phyloP scores from a whole-genome alignment of 495 filamentous ascomycete species.

The Penicillium soppii region DNA sequence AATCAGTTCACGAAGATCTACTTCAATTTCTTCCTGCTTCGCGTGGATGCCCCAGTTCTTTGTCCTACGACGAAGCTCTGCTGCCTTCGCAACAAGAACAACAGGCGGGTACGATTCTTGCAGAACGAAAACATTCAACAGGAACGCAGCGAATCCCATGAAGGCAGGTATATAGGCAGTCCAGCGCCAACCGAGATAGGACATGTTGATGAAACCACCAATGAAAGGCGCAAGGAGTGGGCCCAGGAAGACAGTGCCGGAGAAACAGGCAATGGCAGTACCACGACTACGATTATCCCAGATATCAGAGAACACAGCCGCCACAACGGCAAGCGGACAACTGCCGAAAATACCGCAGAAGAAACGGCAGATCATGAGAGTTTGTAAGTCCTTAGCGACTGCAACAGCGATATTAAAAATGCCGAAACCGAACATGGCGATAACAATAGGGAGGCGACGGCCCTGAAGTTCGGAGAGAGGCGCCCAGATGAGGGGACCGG shows the following conservation, averaged over 20 bases:
- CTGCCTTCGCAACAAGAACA: conserved; percentile 75
- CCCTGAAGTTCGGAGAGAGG: conserved; percentile 65
- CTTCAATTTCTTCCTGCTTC: conserved; percentile 89
- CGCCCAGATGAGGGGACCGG: conserved; percentile 63
- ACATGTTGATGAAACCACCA: conserved; percentile 66
- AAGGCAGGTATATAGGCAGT: conserved; percentile 74
- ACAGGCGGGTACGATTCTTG: conserved; percentile 84
- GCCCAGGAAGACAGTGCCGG: conserved; percentile 80
- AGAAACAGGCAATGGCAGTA: conserved; percentile 67
- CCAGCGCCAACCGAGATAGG: conserved; percentile 77
- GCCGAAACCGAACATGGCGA: conserved; percentile 47
- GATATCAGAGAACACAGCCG: conserved; percentile 88
- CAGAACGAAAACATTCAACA: conserved; percentile 71
- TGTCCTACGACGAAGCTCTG: conserved; percentile 75
- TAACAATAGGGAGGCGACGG: conserved; percentile 55
- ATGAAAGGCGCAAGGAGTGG: conserved; percentile 83
- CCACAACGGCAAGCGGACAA: conserved; percentile 81
- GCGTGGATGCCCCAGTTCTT: conserved; percentile 95
- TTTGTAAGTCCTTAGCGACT: conserved; percentile 63
- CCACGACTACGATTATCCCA: conserved; percentile 78
- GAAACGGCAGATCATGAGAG: conserved; percentile 66
- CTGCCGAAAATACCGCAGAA: conserved; percentile 63
- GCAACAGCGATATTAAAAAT: conserved; percentile 62
- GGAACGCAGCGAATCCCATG: conserved; percentile 75
- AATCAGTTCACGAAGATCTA: conserved; percentile 67